phyloP scores from a whole-genome alignment of 2,329 filamentous ascomycete species.

The Verticillium tricorpus region DNA sequence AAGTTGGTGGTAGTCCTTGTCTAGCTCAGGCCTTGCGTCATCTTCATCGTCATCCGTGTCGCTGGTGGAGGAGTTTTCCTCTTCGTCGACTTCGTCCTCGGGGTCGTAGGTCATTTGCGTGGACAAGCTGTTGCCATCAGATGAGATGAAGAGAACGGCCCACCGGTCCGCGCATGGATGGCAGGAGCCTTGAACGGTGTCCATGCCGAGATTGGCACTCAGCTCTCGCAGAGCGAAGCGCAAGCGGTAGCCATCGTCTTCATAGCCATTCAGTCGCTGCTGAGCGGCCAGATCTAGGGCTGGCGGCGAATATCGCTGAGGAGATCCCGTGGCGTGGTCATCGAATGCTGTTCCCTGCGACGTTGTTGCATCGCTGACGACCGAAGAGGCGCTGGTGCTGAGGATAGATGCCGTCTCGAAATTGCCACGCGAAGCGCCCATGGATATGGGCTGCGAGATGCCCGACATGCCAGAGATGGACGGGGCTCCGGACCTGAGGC shows the following conservation, averaged over 20 bases:
- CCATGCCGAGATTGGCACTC: constrained; percentile 58
- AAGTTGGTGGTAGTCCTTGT: constrained; percentile 76
- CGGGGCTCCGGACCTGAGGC: constrained; percentile 60
- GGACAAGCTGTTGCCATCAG: constrained; percentile 65
- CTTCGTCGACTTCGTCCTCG: constrained; percentile 60
- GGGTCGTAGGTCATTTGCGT: constrained; percentile 69
- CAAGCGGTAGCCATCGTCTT: constrained; percentile 62
- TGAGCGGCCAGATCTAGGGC: constrained; percentile 39
- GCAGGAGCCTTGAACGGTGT: constrained; percentile 61
- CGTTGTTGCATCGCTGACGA: constrained; percentile 64
- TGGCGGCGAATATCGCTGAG: constrained; percentile 51
- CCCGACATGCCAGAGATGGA: constrained; percentile 64
- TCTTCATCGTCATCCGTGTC: constrained; percentile 60
- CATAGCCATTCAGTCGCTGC: constrained; percentile 46
- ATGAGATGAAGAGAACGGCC: constrained; percentile 75
- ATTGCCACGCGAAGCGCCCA: constrained; percentile 49
- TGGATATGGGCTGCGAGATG: constrained; percentile 64
- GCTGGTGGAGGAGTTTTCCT: constrained; percentile 56
- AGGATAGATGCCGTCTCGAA: constrained; percentile 66
- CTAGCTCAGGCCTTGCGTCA: constrained; percentile 57
- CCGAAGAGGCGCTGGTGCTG: constrained; percentile 68
- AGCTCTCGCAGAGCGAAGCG: constrained; percentile 68
- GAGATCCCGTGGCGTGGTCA: constrained; percentile 42
- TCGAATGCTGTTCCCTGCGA: constrained; percentile 62
- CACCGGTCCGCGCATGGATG: constrained; percentile 81